Evolutionary conservation across 441 rosid genomes (phyloP).

Genomic region (Isatis lusitanica): DNA sequence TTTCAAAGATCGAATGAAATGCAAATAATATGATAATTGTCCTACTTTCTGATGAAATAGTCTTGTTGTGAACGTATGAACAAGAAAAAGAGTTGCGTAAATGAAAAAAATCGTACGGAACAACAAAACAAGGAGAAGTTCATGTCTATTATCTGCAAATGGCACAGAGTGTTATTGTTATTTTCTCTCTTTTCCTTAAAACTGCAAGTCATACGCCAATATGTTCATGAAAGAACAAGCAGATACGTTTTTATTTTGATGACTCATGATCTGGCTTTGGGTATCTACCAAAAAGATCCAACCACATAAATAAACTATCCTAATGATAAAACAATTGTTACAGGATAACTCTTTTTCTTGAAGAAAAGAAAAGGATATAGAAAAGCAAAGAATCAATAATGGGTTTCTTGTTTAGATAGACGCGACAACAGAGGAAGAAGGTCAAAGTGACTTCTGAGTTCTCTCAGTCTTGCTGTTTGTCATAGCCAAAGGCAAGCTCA

Average conservation of each 20-base stretch:
- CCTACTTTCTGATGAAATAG: background rate
- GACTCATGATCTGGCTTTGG: constrained; percentile 8
- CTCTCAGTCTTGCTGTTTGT: constrained; percentile 24
- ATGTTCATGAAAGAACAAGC: background rate
- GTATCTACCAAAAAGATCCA: constrained; percentile 14
- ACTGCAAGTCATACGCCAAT: constrained; percentile 19
- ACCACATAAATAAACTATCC: constrained; percentile 10
- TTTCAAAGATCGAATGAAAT: constrained; percentile 5
- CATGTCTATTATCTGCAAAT: background rate
- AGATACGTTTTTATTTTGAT: constrained; percentile 13
- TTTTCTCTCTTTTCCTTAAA: background rate
- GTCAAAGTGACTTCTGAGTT: background rate
- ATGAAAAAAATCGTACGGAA: background rate
- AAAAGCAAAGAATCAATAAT: constrained; percentile 29
- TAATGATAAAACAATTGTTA: background rate
- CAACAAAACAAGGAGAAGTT: background rate
- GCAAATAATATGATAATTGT: constrained; percentile 27
- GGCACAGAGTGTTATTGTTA: background rate
- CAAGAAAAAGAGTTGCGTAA: background rate
- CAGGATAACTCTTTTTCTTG: background rate
- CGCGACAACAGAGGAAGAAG: background rate
- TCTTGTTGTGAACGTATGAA: background rate
- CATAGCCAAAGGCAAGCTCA: constrained; percentile 56
- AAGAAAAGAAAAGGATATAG: background rate
- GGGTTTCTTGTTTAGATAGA: constrained; percentile 8